Evolutionary conservation across 805 yeast genomes (phyloP), one percentile per base, ranked within the genome.

Genomic region (Schwanniomyces occidentalis): DNA sequence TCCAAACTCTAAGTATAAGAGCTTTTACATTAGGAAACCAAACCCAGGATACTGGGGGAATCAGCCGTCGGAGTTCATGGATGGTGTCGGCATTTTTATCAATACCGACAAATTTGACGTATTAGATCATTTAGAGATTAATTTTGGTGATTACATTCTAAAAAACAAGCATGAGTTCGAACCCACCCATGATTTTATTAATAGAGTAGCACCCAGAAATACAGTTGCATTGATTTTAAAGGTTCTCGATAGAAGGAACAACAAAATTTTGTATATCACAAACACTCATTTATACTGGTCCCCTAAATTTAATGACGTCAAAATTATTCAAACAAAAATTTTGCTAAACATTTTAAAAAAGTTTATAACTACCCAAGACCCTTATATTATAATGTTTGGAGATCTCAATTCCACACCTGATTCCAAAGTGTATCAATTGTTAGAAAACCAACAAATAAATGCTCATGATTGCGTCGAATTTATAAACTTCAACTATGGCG

Each of bases 31-130:
- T 15, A 61, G 67, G 27, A 80, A 80, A 50, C 67, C 72, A 4
- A 65, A 64, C 12, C 82, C 85, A 0, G 44, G 40, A 2, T 78
- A 78, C 47, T 79, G 85, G 85, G 56, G 55, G 15, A 56, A 46
- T 21, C 27, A 34, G 30, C 60, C 65, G 4, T 44, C 56, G 3
- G 68, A 67, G 27, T 66, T 63, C 45, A 69, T 79, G 67, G 85
- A 80, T 51, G 85, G 85, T 6, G 81, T 78, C 7, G 73, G 80
- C 0, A 62, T 79, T 3, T 76, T 77, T 46, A 70, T 70, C 36
- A 75, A 78, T 40, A 44, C 49, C n/a, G 52, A 60, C 12, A 69
- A 72, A 43, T 78, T 79, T 40, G 71, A 73, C 16, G 38, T 70
- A 3, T 3, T 69, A 3, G 58, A 55, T 24, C 54, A 47, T 17